Evolutionary conservation across 805 yeast species (phyloP), one percentile per base, ranked within the genome.

Genomic region (Komagataella kurtzmanii): DNA sequence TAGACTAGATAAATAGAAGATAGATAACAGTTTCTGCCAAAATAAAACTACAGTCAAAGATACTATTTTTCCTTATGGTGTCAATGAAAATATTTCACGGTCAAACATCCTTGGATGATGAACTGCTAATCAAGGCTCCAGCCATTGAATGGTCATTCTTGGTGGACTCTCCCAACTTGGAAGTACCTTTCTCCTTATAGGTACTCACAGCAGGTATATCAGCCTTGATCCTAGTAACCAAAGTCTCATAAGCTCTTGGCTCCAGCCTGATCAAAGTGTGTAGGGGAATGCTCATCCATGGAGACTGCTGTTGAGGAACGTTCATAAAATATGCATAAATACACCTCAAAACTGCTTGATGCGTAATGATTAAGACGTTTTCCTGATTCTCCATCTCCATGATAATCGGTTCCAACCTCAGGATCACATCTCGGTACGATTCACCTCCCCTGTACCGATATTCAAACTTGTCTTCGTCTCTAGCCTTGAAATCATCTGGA

Each of bases 311-410:
- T 65, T 91, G 98, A 3, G 97, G 97, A 17, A 93, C 95, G 64
- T 93, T 91, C 98, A 93, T 93, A 64, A 90, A 93, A 67, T 93
- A 93, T 6, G 99, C 98, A 67, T 93, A 93, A 50, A 93, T 83
- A 64, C 99, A 93, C 61, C 99, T 78, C 57, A 93, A 73, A 8
- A 93, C 98, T 0, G 98, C 98, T 68, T 93, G 99, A 66, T 93
- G 99, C 3, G 99, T 93, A 46, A 93, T 93, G 54, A 93, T 91
- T 63, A 93, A 74, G 50, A 93, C 89, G 65, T 93, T 90, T 60
- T 93, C 98, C 68, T 91, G 98, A 54, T 97, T 82, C 69, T 93
- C 99, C 57, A 93, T 75, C 67, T 93, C 99, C 99, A 93, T 93
- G 55, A 93, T 93, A 57, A 93, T 89, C 4, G 99, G 99, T 65